Evolutionary conservation across 768 basidiomycete species (phyloP).

Genomic region (Albatrellus ellisii): DNA sequence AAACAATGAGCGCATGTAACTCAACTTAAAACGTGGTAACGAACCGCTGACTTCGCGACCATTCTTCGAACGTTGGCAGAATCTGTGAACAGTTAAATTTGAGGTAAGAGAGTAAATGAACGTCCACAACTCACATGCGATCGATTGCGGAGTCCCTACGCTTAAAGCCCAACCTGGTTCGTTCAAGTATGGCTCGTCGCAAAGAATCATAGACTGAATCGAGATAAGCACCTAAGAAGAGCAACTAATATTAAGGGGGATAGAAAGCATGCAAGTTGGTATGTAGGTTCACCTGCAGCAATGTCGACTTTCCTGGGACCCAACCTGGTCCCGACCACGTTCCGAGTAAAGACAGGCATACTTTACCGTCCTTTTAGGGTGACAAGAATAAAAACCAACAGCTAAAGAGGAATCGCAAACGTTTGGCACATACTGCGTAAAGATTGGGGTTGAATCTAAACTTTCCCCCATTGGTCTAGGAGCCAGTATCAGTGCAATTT

Average conservation of each 20-base stretch:
- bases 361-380: constrained; percentile 68
- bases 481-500: neutral
- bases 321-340: constrained; percentile 94
- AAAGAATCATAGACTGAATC: constrained; percentile 93
- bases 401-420: neutral
- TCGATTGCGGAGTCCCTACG: constrained; percentile 62
- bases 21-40: constrained; percentile 13
- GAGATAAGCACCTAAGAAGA: constrained; percentile 64
- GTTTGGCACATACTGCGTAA: constrained; percentile 56
- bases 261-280: neutral
- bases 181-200: constrained; percentile 87
- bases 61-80: constrained; percentile 89
- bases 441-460: constrained; percentile 91
- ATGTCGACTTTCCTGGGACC: constrained; percentile 80
- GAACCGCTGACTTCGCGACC: constrained; percentile 80
- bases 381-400: neutral
- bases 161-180: constrained; percentile 80
- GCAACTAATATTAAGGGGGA: neutral
- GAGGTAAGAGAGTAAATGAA: neutral
- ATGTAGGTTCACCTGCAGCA: constrained; percentile 57
- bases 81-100: constrained; percentile 31
- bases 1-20: constrained; percentile 4
- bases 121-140: constrained; percentile 45
- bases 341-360: constrained; percentile 82
- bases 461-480: constrained; percentile 75